These are phyloP conservation scores for Echria macrotheca DNA, from an alignment of 495 filamentous ascomycete genomes.

Conservation along the genomic window DNA sequence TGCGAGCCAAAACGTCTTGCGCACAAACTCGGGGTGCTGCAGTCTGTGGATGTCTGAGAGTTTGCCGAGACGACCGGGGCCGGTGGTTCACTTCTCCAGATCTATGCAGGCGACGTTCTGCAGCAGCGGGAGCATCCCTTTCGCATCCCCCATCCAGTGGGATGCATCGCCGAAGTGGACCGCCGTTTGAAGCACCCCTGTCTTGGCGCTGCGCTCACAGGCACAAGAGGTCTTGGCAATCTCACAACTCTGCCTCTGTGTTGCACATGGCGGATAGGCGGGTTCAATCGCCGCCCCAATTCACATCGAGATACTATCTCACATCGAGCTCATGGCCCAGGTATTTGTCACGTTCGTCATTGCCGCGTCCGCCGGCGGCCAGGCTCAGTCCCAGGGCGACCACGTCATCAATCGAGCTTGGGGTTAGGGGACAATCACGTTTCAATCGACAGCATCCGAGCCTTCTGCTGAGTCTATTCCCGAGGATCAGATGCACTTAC, in stretches of 20 bases:
- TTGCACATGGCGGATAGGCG: constrained; percentile 3
- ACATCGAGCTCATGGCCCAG: neutral
- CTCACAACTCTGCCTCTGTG: neutral
- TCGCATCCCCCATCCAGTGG: constrained; percentile 15
- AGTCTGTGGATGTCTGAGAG: neutral
- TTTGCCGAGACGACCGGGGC: neutral
- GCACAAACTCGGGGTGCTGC: no score
- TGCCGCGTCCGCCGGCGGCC: neutral
- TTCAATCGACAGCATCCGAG: constrained; percentile 22
- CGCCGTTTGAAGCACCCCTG: constrained; percentile 9
- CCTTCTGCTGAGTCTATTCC: constrained; percentile 1
- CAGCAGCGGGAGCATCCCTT: constrained; percentile 13
- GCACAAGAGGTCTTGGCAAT: constrained; percentile 9
- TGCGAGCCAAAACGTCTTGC: no score
- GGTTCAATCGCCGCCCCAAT: neutral
- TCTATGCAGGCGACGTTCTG: constrained; percentile 15
- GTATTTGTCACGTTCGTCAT: constrained; percentile 17
- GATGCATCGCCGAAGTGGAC: constrained; percentile 19
- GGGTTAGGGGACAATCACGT: constrained; percentile 16
- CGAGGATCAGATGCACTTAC: neutral
- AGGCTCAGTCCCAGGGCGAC: neutral
- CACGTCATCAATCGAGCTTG: constrained; percentile 17
- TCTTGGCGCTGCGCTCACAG: constrained; percentile 7
- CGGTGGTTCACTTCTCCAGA: neutral
- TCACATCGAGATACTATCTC: no score